Evolutionary conservation across 345 rosid genomes (phyloP), one percentile per base, ranked within the genome.

Genomic region (Bruguiera parviflora): DNA sequence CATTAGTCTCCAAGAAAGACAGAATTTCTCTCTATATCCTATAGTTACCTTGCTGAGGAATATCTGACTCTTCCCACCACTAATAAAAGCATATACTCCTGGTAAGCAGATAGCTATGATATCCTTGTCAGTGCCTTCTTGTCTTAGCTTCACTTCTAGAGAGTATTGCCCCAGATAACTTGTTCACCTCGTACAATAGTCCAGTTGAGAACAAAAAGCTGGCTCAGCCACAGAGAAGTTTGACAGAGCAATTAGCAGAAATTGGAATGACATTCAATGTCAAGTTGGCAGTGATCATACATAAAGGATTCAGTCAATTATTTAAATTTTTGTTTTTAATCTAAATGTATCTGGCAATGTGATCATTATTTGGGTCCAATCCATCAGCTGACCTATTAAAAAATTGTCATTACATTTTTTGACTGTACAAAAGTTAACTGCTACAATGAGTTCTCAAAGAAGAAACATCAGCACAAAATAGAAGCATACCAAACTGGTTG

Each of bases 141-240:
- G 92, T 64, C 73, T 84, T 89, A 7, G 88, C 73, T 65, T 86
- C 88, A 31, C 70, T 75, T 72, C 80, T 88, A n/a, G 87, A 69
- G 22, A 87, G 73, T 33, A 35, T 53, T 72, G 18, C 28, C 29
- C 88, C 91, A 0, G 90, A 90, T 67, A 87, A 84, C 80, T 88
- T 87, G 91, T 83, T 88, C 72, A 86, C 73, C 82, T 92, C 98
- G 8, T 87, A 87, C 28, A 92, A 75, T 52, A 92, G 80, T 64
- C 84, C 92, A 53, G 74, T 84, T 0, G 98, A 92, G 84, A 90
- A 92, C 80, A 92, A 84, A 84, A 92, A 87, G 73, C 97, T 84
- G 94, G 87, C 78, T 60, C 61, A 62, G 71, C 43, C 18, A 60
- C 18, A 75, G 7, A 27, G 39, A 73, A 35, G 53, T 20, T 29